Evolutionary conservation across 352 stramenopile genomes (phyloP).

Genomic region (Proteromonas lacertae): DNA sequence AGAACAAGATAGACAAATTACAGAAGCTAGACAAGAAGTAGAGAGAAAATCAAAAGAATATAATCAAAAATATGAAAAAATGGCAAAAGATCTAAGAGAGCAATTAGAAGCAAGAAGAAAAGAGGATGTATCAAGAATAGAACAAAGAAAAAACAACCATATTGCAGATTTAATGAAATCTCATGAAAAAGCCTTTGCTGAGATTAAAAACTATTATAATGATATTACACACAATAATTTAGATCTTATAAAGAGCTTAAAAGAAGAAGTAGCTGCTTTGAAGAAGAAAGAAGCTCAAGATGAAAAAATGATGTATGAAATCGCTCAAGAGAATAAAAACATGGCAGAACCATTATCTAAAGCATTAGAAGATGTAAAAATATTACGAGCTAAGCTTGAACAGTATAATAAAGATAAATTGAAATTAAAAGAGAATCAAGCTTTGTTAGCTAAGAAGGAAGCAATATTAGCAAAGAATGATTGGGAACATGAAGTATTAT

Average conservation of each 20-base stretch:
- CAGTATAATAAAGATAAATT: constrained; percentile 20
- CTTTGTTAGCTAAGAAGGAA: constrained; percentile 37
- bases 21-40: constrained; percentile 32
- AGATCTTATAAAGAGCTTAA: constrained; percentile 70
- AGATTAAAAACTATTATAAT: constrained; percentile 88
- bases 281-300: constrained; percentile 65
- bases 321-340: constrained; percentile 62
- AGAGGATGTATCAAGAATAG: constrained; percentile 37
- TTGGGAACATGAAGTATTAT: constrained; percentile 45
- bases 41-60: constrained; percentile 25
- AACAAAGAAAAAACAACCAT: constrained; percentile 56
- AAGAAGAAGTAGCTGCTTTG: constrained; percentile 66
- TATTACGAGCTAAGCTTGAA: constrained; percentile 16
- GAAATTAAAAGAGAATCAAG: constrained; percentile 17
- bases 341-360: constrained; percentile 66
- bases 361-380: constrained; percentile 20
- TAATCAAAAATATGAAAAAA: constrained; percentile 8
- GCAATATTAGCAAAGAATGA: constrained; percentile 36
- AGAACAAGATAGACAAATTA: constrained; percentile 57
- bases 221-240: constrained; percentile 83
- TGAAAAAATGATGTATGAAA: constrained; percentile 64
- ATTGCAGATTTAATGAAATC: constrained; percentile 55
- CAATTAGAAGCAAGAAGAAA: constrained; percentile 34
- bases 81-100: constrained; percentile 26
- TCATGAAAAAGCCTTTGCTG: constrained; percentile 58